phyloP scores from a whole-genome alignment of 257 asterid species.

The Rubia yunnanensis region DNA sequence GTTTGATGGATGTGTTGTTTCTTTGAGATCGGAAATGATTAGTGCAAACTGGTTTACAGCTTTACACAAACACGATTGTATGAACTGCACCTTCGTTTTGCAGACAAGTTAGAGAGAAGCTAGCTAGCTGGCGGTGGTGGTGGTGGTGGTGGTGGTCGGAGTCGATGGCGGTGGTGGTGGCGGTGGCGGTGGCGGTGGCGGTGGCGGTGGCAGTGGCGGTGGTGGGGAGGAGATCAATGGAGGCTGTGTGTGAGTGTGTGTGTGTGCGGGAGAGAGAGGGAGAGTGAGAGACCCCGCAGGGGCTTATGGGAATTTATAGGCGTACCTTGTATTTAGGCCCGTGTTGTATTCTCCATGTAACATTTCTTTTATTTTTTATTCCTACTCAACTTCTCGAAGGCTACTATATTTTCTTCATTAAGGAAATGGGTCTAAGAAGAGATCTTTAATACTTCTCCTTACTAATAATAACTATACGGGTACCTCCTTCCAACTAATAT shows the following conservation, averaged over 20 bases:
- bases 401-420: not conserved
- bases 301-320: constrained; percentile 45
- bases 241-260: constrained; percentile 15
- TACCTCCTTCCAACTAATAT: too few species aligned
- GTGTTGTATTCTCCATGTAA: constrained; percentile 43
- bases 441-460: too few species aligned
- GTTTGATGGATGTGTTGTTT: not conserved
- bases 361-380: constrained; percentile 5
- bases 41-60: not conserved
- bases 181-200: not conserved
- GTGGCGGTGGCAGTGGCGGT: not conserved
- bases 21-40: not conserved
- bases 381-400: constrained; percentile 2
- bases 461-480: too few species aligned
- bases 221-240: constrained; percentile 11
- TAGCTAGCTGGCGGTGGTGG: too few species aligned
- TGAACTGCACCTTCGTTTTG: not conserved
- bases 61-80: not conserved
- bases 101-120: not conserved
- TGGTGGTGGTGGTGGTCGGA: not conserved
- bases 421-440: too few species aligned
- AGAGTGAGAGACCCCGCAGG: constrained; percentile 25
- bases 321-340: constrained; percentile 48
- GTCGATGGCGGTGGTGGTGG: constrained; percentile 1
- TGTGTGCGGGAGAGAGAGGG: not conserved